Evolutionary conservation across 1,139 yeast genomes (phyloP).

Genomic region (Sugiyamaella sp.): DNA sequence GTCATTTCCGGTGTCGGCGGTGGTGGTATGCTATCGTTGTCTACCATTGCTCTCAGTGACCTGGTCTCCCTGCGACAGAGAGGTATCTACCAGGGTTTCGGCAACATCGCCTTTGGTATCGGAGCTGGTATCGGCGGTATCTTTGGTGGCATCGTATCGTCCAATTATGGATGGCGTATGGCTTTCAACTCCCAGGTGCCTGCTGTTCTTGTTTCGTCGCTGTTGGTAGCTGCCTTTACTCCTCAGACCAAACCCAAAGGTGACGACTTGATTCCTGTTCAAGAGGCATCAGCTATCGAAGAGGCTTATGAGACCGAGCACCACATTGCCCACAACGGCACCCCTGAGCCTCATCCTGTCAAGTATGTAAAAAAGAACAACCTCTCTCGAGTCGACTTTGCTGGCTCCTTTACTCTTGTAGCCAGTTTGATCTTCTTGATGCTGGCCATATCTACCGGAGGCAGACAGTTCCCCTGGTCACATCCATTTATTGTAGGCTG

Average conservation of each 20-base stretch:
- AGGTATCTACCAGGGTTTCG: conserved; percentile 63
- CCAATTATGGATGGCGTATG: conserved; percentile 77
- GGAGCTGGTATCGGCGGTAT: conserved; percentile 76
- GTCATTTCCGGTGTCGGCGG: conserved; percentile 67
- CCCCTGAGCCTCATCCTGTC: conserved; percentile 10
- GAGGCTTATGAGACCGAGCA: conserved; percentile 20
- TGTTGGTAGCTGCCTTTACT: conserved; percentile 38
- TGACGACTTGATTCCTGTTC: conserved; percentile 13
- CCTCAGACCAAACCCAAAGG: conserved; percentile 22
- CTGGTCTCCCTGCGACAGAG: conserved; percentile 59
- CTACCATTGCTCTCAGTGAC: conserved; percentile 60
- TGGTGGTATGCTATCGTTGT: conserved; percentile 60
- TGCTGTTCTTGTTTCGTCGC: conserved; percentile 55
- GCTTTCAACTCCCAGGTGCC: conserved; percentile 69
- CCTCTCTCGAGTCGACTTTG: conserved; percentile 60
- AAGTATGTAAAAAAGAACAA: conserved; percentile 20
- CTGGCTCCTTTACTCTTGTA: conserved; percentile 67
- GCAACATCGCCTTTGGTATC: conserved; percentile 64
- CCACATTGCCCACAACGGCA: not conserved
- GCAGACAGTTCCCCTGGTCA: conserved; percentile 53
- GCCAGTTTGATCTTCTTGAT: conserved; percentile 54
- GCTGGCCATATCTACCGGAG: conserved; percentile 71
- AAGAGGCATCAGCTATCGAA: conserved; percentile 23
- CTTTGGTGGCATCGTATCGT: conserved; percentile 71
- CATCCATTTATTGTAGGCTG: conserved; percentile 43